phyloP scores from a whole-genome alignment of 2,329 filamentous ascomycete species.

The Coniella lustricola region DNA sequence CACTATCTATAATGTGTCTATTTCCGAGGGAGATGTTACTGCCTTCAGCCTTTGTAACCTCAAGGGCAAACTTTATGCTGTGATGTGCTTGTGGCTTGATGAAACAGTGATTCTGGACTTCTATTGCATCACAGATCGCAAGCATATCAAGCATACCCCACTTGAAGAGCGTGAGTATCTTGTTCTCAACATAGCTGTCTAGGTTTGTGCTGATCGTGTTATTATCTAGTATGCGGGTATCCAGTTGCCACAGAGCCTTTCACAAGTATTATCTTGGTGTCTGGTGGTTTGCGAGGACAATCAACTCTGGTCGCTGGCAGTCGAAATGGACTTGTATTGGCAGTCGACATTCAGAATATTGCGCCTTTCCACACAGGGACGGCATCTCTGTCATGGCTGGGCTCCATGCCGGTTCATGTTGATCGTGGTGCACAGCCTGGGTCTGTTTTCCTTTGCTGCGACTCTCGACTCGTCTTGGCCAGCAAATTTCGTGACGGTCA shows the following conservation, averaged over 20 bases:
- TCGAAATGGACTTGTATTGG: slow-evolving; percentile 45
- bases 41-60: slow-evolving; percentile 33
- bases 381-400: slow-evolving; percentile 20
- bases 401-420: slow-evolving; percentile 23
- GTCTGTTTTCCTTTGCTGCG: slow-evolving; percentile 41
- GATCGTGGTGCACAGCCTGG: slow-evolving; percentile 15
- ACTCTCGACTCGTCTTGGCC: slow-evolving; percentile 38
- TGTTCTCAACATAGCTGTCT: neutral
- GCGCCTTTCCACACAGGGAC: slow-evolving; percentile 16
- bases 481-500: slow-evolving; percentile 27
- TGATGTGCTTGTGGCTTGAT: slow-evolving; percentile 9
- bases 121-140: slow-evolving; percentile 1
- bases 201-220: neutral
- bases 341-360: slow-evolving; percentile 22
- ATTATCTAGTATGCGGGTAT: neutral
- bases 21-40: slow-evolving; percentile 39
- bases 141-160: neutral
- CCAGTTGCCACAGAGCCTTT: slow-evolving; percentile 23
- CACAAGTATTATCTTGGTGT: slow-evolving; percentile 36
- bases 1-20: slow-evolving; percentile 1
- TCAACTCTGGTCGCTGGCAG: slow-evolving; percentile 39
- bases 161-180: slow-evolving; percentile 11
- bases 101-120: slow-evolving; percentile 10
- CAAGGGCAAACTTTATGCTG: slow-evolving; percentile 13
- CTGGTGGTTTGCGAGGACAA: slow-evolving; percentile 20